Conservation (phyloP, 148 eudicot genomes). For the Polygonum maritimum region DNA sequence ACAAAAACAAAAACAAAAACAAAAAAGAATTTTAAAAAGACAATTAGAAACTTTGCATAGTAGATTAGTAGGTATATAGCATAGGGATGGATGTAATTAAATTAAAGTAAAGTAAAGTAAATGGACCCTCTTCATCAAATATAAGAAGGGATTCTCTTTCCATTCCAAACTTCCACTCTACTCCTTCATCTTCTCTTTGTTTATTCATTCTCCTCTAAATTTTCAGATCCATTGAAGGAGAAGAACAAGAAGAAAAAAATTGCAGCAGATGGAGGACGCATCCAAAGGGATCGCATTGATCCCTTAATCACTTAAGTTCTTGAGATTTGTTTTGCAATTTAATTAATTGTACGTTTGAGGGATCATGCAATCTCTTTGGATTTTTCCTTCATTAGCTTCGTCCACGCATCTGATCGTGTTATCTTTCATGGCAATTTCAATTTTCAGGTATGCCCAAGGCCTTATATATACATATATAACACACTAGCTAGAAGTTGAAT, state of each 20-base stretch:
- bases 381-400: conserved; percentile 11
- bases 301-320: conserved; percentile 20
- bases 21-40: background rate
- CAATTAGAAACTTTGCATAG: background rate
- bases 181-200: background rate
- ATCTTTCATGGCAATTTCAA: background rate
- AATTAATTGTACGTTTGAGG: background rate
- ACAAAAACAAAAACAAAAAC: background rate
- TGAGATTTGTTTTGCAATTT: conserved; percentile 19
- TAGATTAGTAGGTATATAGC: background rate
- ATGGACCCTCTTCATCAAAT: background rate
- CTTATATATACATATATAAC: no score
- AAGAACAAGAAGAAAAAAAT: background rate
- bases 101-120: no score
- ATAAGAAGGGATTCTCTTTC: conserved; percentile 2
- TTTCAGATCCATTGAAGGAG: background rate
- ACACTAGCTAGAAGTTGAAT: no score
- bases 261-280: conserved; percentile 55
- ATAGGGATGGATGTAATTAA: background rate
- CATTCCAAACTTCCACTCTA: background rate
- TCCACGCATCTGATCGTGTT: no score
- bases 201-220: background rate
- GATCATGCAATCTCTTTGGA: conserved; percentile 14
- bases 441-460: no score
- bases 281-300: conserved; percentile 99